A percentile compares a stretch with the other conserved stretches of the same genome.
phyloP scores from a whole-genome alignment of 805 yeast species.

The Metschnikowia gelsemii region DNA sequence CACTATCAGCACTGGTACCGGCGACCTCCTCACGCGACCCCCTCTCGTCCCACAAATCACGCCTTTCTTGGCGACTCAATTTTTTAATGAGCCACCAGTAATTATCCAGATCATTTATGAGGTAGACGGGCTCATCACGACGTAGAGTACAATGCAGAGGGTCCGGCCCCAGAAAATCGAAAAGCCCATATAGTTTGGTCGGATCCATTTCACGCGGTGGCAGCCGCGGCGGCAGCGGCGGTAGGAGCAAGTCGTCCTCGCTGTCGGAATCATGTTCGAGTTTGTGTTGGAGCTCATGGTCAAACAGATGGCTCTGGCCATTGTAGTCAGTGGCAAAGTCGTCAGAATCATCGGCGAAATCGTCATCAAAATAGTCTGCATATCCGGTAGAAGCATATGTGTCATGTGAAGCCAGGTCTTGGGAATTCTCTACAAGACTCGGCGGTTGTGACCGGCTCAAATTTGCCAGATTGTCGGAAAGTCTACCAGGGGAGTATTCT shows the following conservation, averaged over 20 bases:
- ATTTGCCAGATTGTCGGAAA: too few species aligned
- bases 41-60: constrained; percentile 13
- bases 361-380: constrained; percentile 11
- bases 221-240: constrained; percentile 69
- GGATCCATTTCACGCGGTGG: constrained; percentile 85
- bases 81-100: constrained; percentile 93
- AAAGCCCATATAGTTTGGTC: constrained; percentile 77
- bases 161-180: constrained; percentile 88
- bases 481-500: constrained; percentile 27
- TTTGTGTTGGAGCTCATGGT: constrained; percentile 30
- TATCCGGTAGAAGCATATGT: constrained; percentile 3
- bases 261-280: constrained; percentile 17
- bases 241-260: constrained; percentile 43
- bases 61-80: constrained; percentile 33
- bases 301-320: constrained; percentile 12
- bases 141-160: constrained; percentile 81
- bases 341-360: constrained; percentile 12
- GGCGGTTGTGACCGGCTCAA: too few species aligned
- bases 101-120: constrained; percentile 84
- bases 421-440: not conserved
- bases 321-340: constrained; percentile 15
- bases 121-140: constrained; percentile 77
- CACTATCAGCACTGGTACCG: not conserved
- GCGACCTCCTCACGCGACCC: constrained; percentile 13
- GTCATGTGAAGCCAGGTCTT: not conserved